Conservation (phyloP, 257 asterid species). For the Solanum chiquidenum region DNA sequence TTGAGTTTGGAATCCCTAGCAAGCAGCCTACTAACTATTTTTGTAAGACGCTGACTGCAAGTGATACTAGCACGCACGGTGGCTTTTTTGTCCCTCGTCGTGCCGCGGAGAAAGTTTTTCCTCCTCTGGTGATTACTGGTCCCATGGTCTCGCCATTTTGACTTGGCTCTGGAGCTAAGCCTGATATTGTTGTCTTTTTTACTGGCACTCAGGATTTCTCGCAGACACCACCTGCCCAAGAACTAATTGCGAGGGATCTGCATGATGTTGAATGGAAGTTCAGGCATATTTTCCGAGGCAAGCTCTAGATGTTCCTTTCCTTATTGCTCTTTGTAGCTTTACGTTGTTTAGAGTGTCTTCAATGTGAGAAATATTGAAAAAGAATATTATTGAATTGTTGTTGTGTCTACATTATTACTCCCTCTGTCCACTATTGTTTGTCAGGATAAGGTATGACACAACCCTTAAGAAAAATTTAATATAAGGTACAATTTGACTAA, state of each 20-base stretch:
- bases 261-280: conserved; percentile 97
- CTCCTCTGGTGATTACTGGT: conserved; percentile 63
- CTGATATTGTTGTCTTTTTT: neutral
- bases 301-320: conserved; percentile 2
- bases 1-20: conserved; percentile 83
- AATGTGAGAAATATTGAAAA: too few species aligned
- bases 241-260: conserved; percentile 92
- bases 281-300: conserved; percentile 91
- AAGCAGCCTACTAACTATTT: conserved; percentile 89
- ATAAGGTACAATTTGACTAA: too few species aligned
- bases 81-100: conserved; percentile 99
- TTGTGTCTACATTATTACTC: too few species aligned
- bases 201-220: conserved; percentile 64
- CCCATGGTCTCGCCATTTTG: neutral
- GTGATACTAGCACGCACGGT: conserved; percentile 96
- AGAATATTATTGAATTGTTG: too few species aligned
- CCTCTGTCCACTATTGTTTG: too few species aligned
- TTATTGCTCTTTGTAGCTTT: neutral
- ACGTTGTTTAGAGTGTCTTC: neutral
- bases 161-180: neutral
- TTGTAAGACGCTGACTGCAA: conserved; percentile 94
- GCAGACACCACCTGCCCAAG: conserved; percentile 90
- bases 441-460: too few species aligned
- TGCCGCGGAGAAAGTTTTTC: conserved; percentile 98
- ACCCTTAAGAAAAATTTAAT: too few species aligned